Evolutionary conservation across 2,329 filamentous ascomycete genomes (phyloP), one percentile per base, ranked within the genome.

Genomic region (Dactylellina parvicollis): DNA sequence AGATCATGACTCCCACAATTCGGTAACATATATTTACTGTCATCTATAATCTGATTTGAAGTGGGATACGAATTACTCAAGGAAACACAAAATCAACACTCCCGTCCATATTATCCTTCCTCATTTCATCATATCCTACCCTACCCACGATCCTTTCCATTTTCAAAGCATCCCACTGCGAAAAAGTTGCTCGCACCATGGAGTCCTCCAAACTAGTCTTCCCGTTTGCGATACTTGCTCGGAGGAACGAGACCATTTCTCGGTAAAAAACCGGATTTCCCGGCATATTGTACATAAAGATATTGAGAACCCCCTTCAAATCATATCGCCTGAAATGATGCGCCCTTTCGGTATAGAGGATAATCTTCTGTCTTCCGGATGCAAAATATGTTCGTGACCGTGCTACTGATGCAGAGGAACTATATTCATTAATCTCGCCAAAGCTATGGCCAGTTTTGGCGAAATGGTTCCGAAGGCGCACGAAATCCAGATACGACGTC

Each of bases 311-410:
- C 20, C 95, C 95, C 34, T 88, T 86, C 60, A 99, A 85, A 76
- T 87, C 86, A 79, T 95, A 92, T n/a, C 95, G 86, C 54, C 92
- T 88, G 84, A 98, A 98, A 81, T 99, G 95, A 81, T 99, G 95
- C n/a, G 93, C 91, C 70, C 95, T 89, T 80, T 96, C 94, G 1
- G 93, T 96, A 82, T 98, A 99, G 14, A 99, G 83, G 38, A 99
- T 82, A 16, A 98, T 86, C 18, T 88, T 88, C 79, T 97, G 91
- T 14, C 92, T 86, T 3, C 93, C 95, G 38, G 84, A 90, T 75
- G 92, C 83, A 81, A 99, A 98, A 79, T 97, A 91, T 10, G 91
- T 93, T 22, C 94, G 86, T 7, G 94, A 92, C 38, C 94, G 88
- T 42, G 92, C 89, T 28, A 92, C 89, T 75, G 96, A 92, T 5